Evolutionary conservation across 2,329 filamentous ascomycete genomes (phyloP), one percentile per base, ranked within the genome.

Genomic region (Leptographium wingfieldii): DNA sequence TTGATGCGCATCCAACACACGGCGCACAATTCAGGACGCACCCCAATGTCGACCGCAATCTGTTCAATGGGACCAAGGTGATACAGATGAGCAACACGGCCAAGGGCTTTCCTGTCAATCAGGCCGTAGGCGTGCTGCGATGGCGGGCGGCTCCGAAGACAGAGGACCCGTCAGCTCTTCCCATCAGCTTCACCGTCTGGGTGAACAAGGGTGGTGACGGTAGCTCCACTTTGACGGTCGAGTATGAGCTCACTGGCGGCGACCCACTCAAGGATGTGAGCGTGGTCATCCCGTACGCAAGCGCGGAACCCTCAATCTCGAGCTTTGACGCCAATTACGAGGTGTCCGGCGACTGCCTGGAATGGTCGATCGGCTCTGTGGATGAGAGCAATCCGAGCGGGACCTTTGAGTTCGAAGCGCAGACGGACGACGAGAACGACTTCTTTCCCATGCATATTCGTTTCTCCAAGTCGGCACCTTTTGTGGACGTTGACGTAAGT

Each of bases 121-220:
- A 96, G 71, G 85, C 88, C 19, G 92, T 97, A 60, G 91, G 89
- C 60, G 92, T 97, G 51, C 80, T 99, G 70, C 85, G 92, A 71
- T 99, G 94, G 94, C 88, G 91, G 68, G 87, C 90, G 27, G 84
- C 86, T 19, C 88, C 90, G 56, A 91, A 90, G 73, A 80, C 82
- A 2, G 91, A 95, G 66, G 90, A 95, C 67, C 74, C 87, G 43
- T 85, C 84, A 63, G 84, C 92, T 59, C 85, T 95, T 46, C 94
- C 94, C 9, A 94, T 99, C 68, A 94, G 88, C 46, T 97, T 99
- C 73, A 96, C 91, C 2, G 92, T 96, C 46, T 99, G 94, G 94
- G 90, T 95, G 62, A 96, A 96, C 74, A 91, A 92, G 73, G 87
- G 89, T 55, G 81, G 84, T 27, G 83, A 86, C 55, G 84, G 85